phyloP scores from a whole-genome alignment of 2,329 filamentous ascomycete species.

The Hypoxylon sp. region DNA sequence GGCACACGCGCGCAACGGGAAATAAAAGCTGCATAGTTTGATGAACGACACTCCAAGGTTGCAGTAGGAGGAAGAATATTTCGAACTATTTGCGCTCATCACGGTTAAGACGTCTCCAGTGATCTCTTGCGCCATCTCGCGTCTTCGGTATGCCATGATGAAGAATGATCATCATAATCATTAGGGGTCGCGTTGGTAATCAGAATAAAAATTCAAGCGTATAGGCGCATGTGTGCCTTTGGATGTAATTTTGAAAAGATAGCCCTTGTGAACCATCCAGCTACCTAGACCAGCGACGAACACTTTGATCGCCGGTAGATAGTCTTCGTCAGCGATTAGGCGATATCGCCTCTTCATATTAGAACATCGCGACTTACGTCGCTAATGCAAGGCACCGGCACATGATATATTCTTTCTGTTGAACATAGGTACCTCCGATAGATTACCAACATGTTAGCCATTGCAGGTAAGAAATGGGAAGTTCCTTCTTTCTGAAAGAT shows the following conservation, averaged over 20 bases:
- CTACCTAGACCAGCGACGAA: not conserved
- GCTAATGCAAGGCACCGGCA: slow-evolving; percentile 5
- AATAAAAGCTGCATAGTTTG: slow-evolving; percentile 28
- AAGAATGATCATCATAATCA: slow-evolving; percentile 1
- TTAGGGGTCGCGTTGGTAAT: slow-evolving; percentile 5
- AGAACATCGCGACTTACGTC: not conserved
- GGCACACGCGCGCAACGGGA: slow-evolving; percentile 39
- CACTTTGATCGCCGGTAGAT: not conserved
- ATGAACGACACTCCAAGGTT: slow-evolving; percentile 29
- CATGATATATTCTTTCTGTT: not conserved
- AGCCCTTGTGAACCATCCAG: not conserved
- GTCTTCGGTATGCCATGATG: slow-evolving; percentile 26
- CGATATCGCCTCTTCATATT: slow-evolving; percentile 1
- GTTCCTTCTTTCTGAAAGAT: not conserved
- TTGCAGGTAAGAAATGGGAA: not conserved
- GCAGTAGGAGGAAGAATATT: slow-evolving; percentile 16
- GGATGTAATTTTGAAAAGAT: not conserved
- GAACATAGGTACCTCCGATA: not conserved
- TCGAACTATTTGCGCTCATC: slow-evolving; percentile 23
- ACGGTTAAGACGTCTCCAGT: slow-evolving; percentile 14
- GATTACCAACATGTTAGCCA: too few species aligned
- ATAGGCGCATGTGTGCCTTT: not conserved
- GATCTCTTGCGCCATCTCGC: slow-evolving; percentile 36
- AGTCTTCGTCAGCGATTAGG: not conserved
- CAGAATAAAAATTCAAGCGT: not conserved